Evolutionary conservation across 2,329 filamentous ascomycete species (phyloP), one percentile per base, ranked within the genome.

Genomic region (Pseudocercospora cruenta): DNA sequence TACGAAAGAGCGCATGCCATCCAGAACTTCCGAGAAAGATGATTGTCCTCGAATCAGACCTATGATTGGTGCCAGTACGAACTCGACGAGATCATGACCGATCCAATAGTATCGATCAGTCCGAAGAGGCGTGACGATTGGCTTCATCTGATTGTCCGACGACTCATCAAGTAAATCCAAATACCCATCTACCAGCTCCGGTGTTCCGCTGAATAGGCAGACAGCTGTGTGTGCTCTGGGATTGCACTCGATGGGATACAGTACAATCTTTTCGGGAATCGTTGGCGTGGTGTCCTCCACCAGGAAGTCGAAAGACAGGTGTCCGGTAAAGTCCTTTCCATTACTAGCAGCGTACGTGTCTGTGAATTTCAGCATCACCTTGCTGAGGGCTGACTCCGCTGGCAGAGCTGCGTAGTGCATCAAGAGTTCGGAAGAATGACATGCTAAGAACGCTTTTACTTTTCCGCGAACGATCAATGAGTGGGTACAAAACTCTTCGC

Each of bases 211-310:
- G 74, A 92, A 90, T 0, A 91, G 78, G 0, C 87, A 82, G 0
- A 89, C 85, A 0, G 90, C 90, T 0, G 90, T 92, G 71, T 92
- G 89, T 0, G 86, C 87, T 14, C 90, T 81, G 0, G 90, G 90
- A 63, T 91, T 92, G 73, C 89, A 91, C 73, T 91, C 89, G 64
- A 92, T 91, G 0, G 89, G 88, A 69, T 87, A 89, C 1, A 91
- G 75, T 12, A 80, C 72, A 69, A 77, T 70, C 14, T 72, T 62
- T 4, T 68, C 68, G 5, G 71, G 67, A 45, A 76, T 69, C 7
- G 59, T 67, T 9, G 69, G 60, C 36, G 74, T 67, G 58, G 73
- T 58, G 63, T 77, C 69, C 57, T 87, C 83, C 2, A 90, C 85
- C 69, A 93, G 80, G 68, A 94, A 90, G 74, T 92, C 88, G 62